Conservation (phyloP, 1,284 basidiomycete genomes). For the Volvariella surrecta region DNA sequence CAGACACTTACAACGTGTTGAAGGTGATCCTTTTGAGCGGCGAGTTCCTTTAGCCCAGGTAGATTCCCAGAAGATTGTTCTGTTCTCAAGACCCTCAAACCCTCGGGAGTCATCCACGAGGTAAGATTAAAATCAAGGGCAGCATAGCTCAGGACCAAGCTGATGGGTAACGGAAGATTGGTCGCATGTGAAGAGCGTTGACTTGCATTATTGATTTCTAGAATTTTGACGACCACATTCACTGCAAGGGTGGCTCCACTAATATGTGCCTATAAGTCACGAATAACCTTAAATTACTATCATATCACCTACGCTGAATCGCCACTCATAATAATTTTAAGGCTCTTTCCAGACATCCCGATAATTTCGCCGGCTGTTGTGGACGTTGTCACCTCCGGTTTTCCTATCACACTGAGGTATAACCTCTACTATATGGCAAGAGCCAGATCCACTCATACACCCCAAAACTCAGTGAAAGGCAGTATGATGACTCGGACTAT, state of each 20-base stretch:
- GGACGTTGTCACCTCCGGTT: constrained; percentile 24
- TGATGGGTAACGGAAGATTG: constrained; percentile 50
- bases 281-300: not conserved
- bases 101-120: constrained; percentile 91
- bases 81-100: constrained; percentile 74
- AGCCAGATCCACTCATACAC: too few species aligned
- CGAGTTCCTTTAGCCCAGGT: constrained; percentile 51
- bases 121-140: constrained; percentile 95
- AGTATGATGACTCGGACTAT: too few species aligned
- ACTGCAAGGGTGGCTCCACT: constrained; percentile 84
- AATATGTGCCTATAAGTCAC: constrained; percentile 8
- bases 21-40: constrained; percentile 83
- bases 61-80: constrained; percentile 77
- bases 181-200: constrained; percentile 28
- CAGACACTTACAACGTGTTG: constrained; percentile 48
- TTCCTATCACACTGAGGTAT: constrained; percentile 33
- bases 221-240: constrained; percentile 75
- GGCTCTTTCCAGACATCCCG: constrained; percentile 74
- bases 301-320: constrained; percentile 79
- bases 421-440: constrained; percentile 27
- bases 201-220: constrained; percentile 52
- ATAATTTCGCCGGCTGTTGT: constrained; percentile 68
- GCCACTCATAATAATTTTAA: constrained; percentile 75
- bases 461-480: too few species aligned
- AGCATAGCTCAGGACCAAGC: constrained; percentile 77